Base-by-base conservation (phyloP, 495 filamentous ascomycete genomes). In the Bathelium albidoporum region DNA sequence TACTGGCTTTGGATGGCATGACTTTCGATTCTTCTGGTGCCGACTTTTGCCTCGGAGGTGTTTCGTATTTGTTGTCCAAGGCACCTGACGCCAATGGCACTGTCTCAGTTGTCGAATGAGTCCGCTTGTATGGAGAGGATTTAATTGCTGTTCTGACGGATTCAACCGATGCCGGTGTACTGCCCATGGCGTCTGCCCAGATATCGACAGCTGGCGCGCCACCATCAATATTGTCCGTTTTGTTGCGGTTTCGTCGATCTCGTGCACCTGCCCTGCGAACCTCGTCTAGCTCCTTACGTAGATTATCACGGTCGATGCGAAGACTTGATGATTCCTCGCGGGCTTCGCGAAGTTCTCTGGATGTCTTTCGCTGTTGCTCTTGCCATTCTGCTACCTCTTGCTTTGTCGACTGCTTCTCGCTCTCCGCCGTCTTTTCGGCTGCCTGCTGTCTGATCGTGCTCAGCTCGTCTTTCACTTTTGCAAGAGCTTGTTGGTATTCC, bases 401-500 rank as follows among this genome's bases (percentile, higher is more conserved):
- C 49, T 26, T 29, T 3, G 26, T 26, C 24, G 7, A 24, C 24
- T 29, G 49, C 5, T 55, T 29, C 24, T 29, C 5, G 29, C 12
- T 20, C 20, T 55, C 49, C 5, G 12, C 49, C 2, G 29, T 11
- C 24, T 55, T 5, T 9, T 55, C 24, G n/a, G 49, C 24, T 10
- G 49, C 49, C 11, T 55, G 20, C 16, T 55, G 4, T 55, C 24
- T 55, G n/a, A 11, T 55, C 7, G 7, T n/a, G 9, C 29, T 9
- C 20, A 55, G 24, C 24, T 55, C 49, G 9, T 55, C 49, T 24
- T 55, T 55, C 9, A 24, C 20, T 29, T 55, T 55, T 4, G n/a
- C 24, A 29, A 55, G 49, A 10, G 24, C 24, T 10, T 65, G 44
- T 18, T 60, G 62, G 39, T 68, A 39, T 14, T 49, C 61, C 32